Conservation (phyloP, 2,329 filamentous ascomycete species). For the Myriosclerotinia scirpicola region DNA sequence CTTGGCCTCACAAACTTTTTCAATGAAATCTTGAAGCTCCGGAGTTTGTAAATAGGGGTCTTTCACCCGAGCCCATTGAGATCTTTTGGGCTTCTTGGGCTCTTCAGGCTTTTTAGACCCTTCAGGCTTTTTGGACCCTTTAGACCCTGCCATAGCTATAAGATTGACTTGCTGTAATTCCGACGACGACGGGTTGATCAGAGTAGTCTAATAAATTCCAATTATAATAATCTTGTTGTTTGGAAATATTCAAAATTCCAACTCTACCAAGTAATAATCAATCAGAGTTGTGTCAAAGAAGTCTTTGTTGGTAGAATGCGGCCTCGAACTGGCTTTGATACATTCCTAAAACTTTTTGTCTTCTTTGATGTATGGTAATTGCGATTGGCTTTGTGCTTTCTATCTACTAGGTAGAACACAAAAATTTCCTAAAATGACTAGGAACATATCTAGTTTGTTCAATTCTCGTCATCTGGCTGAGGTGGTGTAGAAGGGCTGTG, state of each 20-base stretch:
- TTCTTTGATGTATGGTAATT: background rate
- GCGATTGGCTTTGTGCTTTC: background rate
- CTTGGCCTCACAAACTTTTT: background rate
- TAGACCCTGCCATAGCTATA: background rate
- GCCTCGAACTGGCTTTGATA: background rate
- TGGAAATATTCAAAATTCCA: background rate
- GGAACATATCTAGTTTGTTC: background rate
- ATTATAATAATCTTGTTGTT: background rate
- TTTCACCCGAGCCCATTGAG: too few species aligned
- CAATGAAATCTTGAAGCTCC: background rate
- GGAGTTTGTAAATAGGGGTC: too few species aligned
- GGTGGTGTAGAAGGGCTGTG: too few species aligned
- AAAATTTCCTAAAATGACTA: background rate
- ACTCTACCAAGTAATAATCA: background rate
- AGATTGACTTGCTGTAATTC: background rate
- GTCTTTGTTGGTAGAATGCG: constrained; percentile 19
- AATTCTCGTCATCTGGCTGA: background rate
- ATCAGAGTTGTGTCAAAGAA: constrained; percentile 3
- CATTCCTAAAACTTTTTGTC: constrained; percentile 12
- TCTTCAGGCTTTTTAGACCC: too few species aligned
- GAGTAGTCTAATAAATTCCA: background rate
- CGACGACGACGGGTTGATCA: background rate
- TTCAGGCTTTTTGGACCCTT: too few species aligned
- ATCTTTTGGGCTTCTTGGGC: too few species aligned
- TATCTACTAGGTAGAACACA: background rate